phyloP scores from a whole-genome alignment of 2,329 filamentous ascomycete species.

The Penicillium paneum region DNA sequence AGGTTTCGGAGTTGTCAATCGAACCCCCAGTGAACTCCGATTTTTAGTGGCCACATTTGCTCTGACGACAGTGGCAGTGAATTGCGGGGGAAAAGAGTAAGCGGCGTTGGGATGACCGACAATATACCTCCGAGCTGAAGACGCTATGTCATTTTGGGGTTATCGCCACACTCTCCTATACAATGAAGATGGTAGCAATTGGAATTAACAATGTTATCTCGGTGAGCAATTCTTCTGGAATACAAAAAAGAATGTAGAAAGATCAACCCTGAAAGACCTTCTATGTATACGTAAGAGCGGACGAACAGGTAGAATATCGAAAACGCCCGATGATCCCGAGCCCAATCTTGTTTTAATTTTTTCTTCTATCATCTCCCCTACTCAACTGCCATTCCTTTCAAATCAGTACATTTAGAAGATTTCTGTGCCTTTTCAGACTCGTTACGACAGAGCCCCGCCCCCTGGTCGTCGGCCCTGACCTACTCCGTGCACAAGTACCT shows the following conservation, averaged over 20 bases:
- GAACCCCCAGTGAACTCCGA: background rate
- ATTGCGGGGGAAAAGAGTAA: constrained; percentile 4
- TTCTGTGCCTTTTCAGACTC: background rate
- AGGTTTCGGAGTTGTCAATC: constrained; percentile 21
- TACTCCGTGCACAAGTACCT: constrained; percentile 14
- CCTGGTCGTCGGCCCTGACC: constrained; percentile 24
- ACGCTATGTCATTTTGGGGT: background rate
- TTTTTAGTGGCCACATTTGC: background rate
- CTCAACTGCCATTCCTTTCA: background rate
- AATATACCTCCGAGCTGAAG: background rate
- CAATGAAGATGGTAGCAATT: background rate
- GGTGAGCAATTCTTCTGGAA: background rate
- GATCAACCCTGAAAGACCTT: background rate
- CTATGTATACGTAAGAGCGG: background rate
- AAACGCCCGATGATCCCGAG: background rate
- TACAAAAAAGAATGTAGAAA: background rate
- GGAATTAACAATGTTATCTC: background rate
- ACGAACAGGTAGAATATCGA: background rate
- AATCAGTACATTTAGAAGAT: background rate
- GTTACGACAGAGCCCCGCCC: constrained; percentile 18
- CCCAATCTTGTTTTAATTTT: constrained; percentile 9
- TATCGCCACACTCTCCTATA: background rate
- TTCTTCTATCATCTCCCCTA: background rate
- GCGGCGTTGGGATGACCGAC: background rate
- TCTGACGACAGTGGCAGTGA: background rate